phyloP scores from a whole-genome alignment of 768 basidiomycete genomes.

The Phanerochaete sordida region DNA sequence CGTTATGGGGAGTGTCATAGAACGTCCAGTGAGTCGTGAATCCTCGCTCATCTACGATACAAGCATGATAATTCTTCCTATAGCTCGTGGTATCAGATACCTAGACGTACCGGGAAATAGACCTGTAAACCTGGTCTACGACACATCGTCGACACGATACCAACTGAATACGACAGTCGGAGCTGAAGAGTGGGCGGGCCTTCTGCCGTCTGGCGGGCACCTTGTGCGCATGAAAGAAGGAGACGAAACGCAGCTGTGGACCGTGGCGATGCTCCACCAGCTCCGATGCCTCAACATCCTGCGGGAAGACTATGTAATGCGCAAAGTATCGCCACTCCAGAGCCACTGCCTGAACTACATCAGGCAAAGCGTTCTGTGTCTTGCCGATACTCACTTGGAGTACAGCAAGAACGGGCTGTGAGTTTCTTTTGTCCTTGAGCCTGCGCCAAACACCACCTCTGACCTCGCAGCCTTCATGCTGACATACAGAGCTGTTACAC shows the following conservation, averaged over 20 bases:
- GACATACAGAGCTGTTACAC: neutral
- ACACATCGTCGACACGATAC: neutral
- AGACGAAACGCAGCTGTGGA: neutral
- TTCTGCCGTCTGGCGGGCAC: constrained; percentile 30
- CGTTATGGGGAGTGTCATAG: no score
- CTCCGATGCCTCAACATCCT: constrained; percentile 26
- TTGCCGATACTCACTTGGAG: constrained; percentile 17
- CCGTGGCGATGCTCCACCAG: constrained; percentile 24
- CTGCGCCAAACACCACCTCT: neutral
- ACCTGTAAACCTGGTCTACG: neutral
- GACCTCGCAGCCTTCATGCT: neutral
- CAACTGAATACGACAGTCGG: neutral
- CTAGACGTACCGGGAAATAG: no score
- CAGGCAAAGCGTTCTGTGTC: constrained; percentile 24
- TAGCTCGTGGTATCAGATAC: no score
- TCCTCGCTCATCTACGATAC: no score
- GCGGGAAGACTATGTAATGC: constrained; percentile 11
- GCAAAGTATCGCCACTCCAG: neutral
- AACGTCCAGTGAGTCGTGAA: no score
- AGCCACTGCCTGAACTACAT: constrained; percentile 27
- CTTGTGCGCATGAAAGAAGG: constrained; percentile 22
- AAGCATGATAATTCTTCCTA: no score
- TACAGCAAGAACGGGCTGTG: neutral
- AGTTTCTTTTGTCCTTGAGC: neutral
- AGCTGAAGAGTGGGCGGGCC: neutral